Evolutionary conservation across 2,329 filamentous ascomycete species (phyloP), one percentile per base, ranked within the genome.

Genomic region (Xylariaceae sp.): DNA sequence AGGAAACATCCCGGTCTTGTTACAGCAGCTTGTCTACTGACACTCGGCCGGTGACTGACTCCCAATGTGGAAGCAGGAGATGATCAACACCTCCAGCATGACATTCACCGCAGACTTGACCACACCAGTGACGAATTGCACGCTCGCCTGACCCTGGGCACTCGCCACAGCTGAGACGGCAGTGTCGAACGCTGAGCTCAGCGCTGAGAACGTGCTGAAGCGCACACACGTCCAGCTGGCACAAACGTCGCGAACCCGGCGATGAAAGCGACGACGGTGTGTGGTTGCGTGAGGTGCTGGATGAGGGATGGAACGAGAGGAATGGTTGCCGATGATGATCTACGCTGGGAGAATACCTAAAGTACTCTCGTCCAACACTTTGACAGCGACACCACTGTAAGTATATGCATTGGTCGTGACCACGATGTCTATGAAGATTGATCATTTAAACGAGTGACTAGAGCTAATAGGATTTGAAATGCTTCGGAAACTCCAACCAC

Each of bases 321-420:
- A 62, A 19, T 72, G 73, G 60, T 88, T 81, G 7, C 81, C 83
- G 42, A 88, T 86, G 42, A 85, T 73, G 4, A 81, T 68, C 77
- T 80, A 89, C 0, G 81, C 72, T 0, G 82, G 79, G 17, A 83
- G 72, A 0, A 83, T n/a, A n/a, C n/a, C n/a, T n/a, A n/a, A 83
- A 0, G 89, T 74, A 1, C 84, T 83, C 57, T 89, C 84, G 49
- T 88, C 88, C 13, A 89, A 61, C 0, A 86, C 81, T 55, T 88
- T 80, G 1, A 74, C 76, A 0, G 87, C 69, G 1, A 80, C 73
- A 16, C 75, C 72, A 44, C 88, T 85, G 58, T 88, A 88, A 0
- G 81, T 87, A 60, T 84, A 86, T 0, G 73, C 66, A 43, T 85
- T 80, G 0, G 79, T 84, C 0, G 78, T 83, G 15, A 75, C 79